phyloP scores from a whole-genome alignment of 2,329 filamentous ascomycete species.

The Annulohypoxylon truncatum region DNA sequence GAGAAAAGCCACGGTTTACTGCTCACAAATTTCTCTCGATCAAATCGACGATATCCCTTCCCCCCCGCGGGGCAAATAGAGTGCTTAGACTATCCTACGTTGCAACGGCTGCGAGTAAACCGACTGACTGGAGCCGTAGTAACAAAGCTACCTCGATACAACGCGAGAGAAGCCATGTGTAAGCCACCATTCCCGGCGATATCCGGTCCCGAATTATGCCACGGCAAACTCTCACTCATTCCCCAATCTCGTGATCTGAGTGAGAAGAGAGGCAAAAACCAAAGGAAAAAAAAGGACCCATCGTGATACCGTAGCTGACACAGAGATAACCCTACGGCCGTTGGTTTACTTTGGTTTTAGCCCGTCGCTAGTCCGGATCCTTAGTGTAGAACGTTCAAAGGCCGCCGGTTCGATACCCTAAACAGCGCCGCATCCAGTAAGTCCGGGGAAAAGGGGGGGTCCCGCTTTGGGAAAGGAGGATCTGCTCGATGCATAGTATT shows the following conservation, averaged over 20 bases:
- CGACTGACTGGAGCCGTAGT: constrained; percentile 11
- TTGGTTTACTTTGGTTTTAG: background rate
- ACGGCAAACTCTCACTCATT: background rate
- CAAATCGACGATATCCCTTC: constrained; percentile 18
- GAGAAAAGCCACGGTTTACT: constrained; percentile 1
- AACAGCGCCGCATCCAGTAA: constrained; percentile 11
- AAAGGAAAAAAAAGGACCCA: constrained; percentile 9
- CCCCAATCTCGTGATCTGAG: constrained; percentile 15
- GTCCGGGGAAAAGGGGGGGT: constrained; percentile 22
- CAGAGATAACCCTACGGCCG: constrained; percentile 1
- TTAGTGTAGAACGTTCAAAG: constrained; percentile 26
- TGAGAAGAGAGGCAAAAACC: background rate
- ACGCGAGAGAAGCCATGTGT: constrained; percentile 1
- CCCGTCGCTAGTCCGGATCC: background rate
- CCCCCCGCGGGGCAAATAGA: constrained; percentile 35
- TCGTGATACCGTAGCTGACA: background rate
- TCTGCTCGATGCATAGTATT: constrained; percentile 29
- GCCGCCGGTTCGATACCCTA: constrained; percentile 16
- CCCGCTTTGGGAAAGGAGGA: constrained; percentile 33
- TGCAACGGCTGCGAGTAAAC: constrained; percentile 14
- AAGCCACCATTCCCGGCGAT: constrained; percentile 16
- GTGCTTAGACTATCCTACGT: constrained; percentile 35
- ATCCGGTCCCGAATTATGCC: constrained; percentile 11
- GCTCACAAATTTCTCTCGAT: background rate
- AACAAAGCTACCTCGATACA: constrained; percentile 11